Evolutionary conservation across 257 asterid species (phyloP).

Genomic region (Perilla frutescens): DNA sequence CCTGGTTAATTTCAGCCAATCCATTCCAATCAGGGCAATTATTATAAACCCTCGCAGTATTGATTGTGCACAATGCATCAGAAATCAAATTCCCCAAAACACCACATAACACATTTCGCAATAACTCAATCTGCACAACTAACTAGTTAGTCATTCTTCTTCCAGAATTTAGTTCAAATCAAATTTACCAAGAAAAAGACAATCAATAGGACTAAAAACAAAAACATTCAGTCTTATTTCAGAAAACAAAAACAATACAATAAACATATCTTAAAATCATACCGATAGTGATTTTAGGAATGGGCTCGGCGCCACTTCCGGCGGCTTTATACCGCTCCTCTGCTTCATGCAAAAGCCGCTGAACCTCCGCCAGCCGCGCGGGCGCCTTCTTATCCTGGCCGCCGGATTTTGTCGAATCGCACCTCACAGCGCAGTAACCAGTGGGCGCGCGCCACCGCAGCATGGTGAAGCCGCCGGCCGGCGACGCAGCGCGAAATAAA

Average conservation of each 20-base stretch:
- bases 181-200: not conserved
- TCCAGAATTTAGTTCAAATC: not conserved
- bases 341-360: constrained; percentile 66
- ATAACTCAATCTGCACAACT: constrained; percentile 9
- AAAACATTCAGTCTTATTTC: not conserved
- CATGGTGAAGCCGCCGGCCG: constrained; percentile 17
- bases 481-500: constrained; percentile 33
- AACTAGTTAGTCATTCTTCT: constrained; percentile 14
- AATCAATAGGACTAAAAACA: not conserved
- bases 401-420: constrained; percentile 54
- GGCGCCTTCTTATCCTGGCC: constrained; percentile 70
- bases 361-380: constrained; percentile 79
- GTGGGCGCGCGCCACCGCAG: constrained; percentile 32
- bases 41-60: not conserved
- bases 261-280: not conserved
- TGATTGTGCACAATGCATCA: constrained; percentile 10
- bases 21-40: not conserved
- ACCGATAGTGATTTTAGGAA: constrained; percentile 76
- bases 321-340: constrained; percentile 76
- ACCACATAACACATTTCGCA: not conserved
- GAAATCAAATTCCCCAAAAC: not conserved
- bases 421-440: constrained; percentile 42
- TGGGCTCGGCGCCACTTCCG: constrained; percentile 63
- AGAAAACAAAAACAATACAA: not conserved
- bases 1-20: not conserved